Evolutionary conservation across 2,329 filamentous ascomycete genomes (phyloP).

Genomic region (Trichoderma cornu-damae): DNA sequence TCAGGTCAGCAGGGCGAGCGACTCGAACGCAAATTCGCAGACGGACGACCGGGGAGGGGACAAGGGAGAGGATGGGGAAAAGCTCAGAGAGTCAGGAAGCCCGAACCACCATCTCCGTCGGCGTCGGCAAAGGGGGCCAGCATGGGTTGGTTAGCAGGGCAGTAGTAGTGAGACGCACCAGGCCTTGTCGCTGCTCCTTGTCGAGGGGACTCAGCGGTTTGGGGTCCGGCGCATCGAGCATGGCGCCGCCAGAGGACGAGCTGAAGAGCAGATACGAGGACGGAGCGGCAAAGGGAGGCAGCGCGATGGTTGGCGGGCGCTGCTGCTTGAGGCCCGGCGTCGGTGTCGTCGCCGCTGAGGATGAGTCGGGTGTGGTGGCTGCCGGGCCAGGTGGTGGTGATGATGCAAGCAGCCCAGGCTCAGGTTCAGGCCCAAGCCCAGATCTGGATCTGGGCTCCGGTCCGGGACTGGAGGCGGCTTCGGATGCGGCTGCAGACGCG

Average conservation of each 20-base stretch:
- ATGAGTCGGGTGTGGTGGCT: background rate
- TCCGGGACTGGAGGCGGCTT: background rate
- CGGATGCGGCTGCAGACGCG: background rate
- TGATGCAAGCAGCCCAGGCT: background rate
- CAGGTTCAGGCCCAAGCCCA: background rate
- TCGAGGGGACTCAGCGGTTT: slow-evolving; percentile 55
- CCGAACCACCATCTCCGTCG: background rate
- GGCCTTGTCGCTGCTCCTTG: slow-evolving; percentile 70
- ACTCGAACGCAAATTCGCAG: background rate
- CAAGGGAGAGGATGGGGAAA: background rate
- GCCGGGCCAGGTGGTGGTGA: background rate
- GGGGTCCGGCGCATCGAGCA: slow-evolving; percentile 28
- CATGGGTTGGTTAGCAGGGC: too few species aligned
- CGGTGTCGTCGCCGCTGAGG: slow-evolving; percentile 14
- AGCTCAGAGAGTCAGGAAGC: background rate
- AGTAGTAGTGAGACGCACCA: slow-evolving; percentile 58
- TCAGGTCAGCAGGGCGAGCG: slow-evolving; percentile 9
- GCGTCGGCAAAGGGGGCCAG: background rate
- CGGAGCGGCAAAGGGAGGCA: slow-evolving; percentile 55
- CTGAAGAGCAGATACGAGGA: slow-evolving; percentile 52
- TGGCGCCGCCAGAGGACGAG: slow-evolving; percentile 29
- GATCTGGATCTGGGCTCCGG: background rate
- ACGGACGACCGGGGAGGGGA: too few species aligned
- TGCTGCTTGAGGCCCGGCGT: slow-evolving; percentile 16
- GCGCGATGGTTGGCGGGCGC: slow-evolving; percentile 20